Evolutionary conservation across 1,139 yeast species (phyloP).

Genomic region (Magnusiomyces suaveolens): DNA sequence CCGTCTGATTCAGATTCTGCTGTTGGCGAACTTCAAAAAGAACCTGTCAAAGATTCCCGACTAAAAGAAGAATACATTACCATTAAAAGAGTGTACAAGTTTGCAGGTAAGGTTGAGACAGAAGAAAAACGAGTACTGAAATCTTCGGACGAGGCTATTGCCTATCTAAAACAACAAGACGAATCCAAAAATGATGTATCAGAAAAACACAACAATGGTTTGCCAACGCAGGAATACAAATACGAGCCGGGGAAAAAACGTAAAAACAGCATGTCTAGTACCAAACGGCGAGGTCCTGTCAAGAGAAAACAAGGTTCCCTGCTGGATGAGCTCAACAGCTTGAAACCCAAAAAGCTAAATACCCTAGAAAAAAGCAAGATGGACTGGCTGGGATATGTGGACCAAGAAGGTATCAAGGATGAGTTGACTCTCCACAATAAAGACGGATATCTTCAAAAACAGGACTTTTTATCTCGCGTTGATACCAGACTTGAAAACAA

Average conservation of each 20-base stretch:
- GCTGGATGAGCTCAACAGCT: constrained; percentile 56
- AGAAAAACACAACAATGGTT: constrained; percentile 7
- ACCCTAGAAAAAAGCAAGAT: constrained; percentile 86
- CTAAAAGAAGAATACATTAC: constrained; percentile 43
- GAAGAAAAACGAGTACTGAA: constrained; percentile 71
- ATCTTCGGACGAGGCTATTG: constrained; percentile 79
- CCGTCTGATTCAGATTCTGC: constrained; percentile 4
- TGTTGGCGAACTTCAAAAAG: no score
- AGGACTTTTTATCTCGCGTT: constrained; percentile 75
- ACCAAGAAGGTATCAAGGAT: constrained; percentile 70
- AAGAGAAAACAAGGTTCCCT: constrained; percentile 63
- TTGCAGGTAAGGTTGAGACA: constrained; percentile 76
- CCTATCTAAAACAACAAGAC: constrained; percentile 41
- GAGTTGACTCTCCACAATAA: constrained; percentile 68
- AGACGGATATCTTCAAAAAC: constrained; percentile 82
- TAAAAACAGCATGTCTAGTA: constrained; percentile 5
- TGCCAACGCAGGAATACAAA: not conserved
- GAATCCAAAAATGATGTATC: constrained; percentile 5
- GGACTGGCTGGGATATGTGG: constrained; percentile 95
- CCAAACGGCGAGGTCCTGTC: constrained; percentile 14
- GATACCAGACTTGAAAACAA: constrained; percentile 49
- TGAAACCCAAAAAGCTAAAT: constrained; percentile 60
- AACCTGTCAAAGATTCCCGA: not conserved
- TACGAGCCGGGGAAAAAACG: constrained; percentile 32
- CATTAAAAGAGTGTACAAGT: constrained; percentile 69